A percentile compares a stretch with the other conserved stretches of the same genome.
phyloP scores from a whole-genome alignment of 164 flowering plant species.

The Cinnamomum micranthum region DNA sequence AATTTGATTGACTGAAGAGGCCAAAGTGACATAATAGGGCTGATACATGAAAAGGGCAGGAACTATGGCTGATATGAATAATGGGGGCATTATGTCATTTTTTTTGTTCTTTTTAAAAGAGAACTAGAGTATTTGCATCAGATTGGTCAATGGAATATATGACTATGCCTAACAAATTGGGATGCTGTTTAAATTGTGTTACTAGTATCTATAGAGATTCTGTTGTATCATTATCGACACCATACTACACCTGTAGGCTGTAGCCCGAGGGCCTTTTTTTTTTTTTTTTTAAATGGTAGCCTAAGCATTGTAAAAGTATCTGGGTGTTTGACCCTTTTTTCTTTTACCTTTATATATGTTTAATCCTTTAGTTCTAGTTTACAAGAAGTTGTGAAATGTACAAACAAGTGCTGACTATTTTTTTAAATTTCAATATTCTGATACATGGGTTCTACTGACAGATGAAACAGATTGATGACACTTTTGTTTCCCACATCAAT shows the following conservation, averaged over 20 bases:
- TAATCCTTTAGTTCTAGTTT: neutral
- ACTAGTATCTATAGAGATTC: neutral
- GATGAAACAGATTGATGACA: conserved; percentile 67
- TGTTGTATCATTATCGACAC: neutral
- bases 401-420: neutral
- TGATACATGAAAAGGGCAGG: too few relatives aligned
- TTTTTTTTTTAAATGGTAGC: neutral
- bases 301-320: neutral
- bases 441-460: conserved; percentile 23
- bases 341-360: neutral
- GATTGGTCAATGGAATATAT: neutral
- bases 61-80: too few relatives aligned
- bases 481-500: conserved; percentile 56
- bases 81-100: too few relatives aligned
- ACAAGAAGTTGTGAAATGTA: neutral
- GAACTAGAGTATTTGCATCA: neutral
- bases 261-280: too few relatives aligned
- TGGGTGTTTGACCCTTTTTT: too few relatives aligned
- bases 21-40: too few relatives aligned
- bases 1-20: too few relatives aligned
- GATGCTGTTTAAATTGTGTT: neutral
- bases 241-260: neutral
- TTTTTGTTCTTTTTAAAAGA: too few relatives aligned
- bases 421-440: conserved; percentile 4
- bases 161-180: neutral